Base-by-base conservation (phyloP, 805 yeast genomes). In the Yarrowia yakushimensis region DNA sequence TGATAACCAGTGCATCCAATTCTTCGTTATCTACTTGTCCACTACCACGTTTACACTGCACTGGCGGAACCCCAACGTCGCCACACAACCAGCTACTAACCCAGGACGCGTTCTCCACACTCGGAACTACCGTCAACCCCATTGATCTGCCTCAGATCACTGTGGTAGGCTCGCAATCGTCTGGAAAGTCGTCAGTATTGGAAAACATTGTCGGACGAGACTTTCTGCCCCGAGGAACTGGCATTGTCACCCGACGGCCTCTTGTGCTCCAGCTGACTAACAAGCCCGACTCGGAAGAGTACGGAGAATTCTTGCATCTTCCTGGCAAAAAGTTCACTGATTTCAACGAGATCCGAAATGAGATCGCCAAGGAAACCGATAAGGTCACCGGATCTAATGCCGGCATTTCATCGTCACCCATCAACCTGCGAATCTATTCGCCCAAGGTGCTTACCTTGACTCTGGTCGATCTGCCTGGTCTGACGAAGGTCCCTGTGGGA, bases 401-500 rank as follows among this genome's bases (percentile, higher is more conserved):
- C 69, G 98, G 99, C 54, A 94, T 94, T 65, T 88, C 96, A 13
- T 83, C 97, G 9, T 85, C 85, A 18, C 99, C 99, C 46, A 94
- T 94, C 72, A 93, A 94, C 76, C 81, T 94, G 72, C 85, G 97
- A 74, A 88, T 94, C 65, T 92, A 85, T 76, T 91, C 97, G 22
- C 98, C 98, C 25, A 92, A 91, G 69, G 99, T 93, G 52, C 80
- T 93, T 67, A 94, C 97, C 27, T 82, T 93, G 74, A 94, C 99
- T 11, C 82, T 94, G 70, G 98, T 94, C 36, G 99, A 94, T 77
- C 81, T 94, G 70, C 99, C 99, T 5, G 99, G 99, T 66, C 83
- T 94, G 70, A 94, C 99, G 25, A 94, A 94, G 73, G 98, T 94
- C 37, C 99, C 99, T 8, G 97, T 94, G 52, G 99, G 99, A 62